phyloP scores from a whole-genome alignment of 805 yeast species.

The Teunomyces lycoperdinae region DNA sequence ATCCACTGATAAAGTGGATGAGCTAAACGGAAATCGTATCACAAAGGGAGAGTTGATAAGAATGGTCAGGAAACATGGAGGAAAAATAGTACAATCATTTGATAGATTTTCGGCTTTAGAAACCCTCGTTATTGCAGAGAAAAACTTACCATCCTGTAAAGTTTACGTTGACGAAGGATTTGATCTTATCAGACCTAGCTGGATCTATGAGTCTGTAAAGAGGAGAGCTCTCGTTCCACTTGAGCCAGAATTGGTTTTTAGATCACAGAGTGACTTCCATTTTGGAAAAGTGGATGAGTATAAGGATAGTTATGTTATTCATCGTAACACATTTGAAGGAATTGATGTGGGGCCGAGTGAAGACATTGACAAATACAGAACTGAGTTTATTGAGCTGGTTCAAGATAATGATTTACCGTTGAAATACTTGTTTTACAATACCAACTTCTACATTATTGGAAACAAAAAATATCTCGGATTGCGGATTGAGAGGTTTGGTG shows the following conservation, averaged over 20 bases:
- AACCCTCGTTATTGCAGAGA: constrained; percentile 24
- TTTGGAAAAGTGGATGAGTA: constrained; percentile 47
- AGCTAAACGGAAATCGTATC: constrained; percentile 23
- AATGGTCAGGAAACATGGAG: constrained; percentile 50
- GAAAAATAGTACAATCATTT: constrained; percentile 28
- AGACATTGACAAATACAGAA: constrained; percentile 7
- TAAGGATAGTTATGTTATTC: constrained; percentile 59
- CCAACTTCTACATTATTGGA: constrained; percentile 30
- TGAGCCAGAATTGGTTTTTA: constrained; percentile 60
- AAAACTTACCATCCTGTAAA: constrained; percentile 24
- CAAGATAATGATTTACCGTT: constrained; percentile 15
- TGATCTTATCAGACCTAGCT: constrained; percentile 63
- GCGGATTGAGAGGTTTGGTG: constrained; percentile 47
- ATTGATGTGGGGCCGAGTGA: constrained; percentile 5
- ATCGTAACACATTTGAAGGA: constrained; percentile 15
- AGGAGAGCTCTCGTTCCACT: constrained; percentile 42
- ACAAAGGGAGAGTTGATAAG: constrained; percentile 33
- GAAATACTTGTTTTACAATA: constrained; percentile 32
- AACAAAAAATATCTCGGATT: constrained; percentile 11
- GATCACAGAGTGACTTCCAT: constrained; percentile 27
- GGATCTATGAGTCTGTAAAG: constrained; percentile 69
- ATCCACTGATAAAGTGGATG: constrained; percentile 46
- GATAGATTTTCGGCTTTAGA: constrained; percentile 11
- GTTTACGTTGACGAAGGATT: constrained; percentile 39
- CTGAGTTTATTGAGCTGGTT: constrained; percentile 11